Conservation (phyloP, 345 rosid genomes). For the Pistacia vera region DNA sequence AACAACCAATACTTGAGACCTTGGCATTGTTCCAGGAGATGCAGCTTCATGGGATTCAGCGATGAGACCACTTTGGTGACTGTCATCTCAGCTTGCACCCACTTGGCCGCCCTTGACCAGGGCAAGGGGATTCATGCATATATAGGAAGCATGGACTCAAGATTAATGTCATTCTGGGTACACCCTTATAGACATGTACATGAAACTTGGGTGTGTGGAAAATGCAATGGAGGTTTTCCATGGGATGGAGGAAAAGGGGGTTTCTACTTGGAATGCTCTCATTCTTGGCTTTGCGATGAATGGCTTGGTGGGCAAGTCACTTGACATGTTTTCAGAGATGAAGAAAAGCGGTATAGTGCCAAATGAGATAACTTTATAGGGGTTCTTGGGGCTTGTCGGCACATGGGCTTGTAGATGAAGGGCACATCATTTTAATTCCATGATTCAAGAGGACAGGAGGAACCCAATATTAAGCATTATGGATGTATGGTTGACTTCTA, state of each 20-base stretch:
- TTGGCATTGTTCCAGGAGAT: slow-evolving; percentile 48
- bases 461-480: slow-evolving; percentile 64
- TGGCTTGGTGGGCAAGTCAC: slow-evolving; percentile 46
- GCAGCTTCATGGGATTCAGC: slow-evolving; percentile 42
- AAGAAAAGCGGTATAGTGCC: slow-evolving; percentile 42
- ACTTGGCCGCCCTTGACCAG: slow-evolving; percentile 51
- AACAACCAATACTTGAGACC: slow-evolving; percentile 40
- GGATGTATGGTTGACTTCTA: slow-evolving; percentile 81
- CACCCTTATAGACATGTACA: slow-evolving; percentile 63
- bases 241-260: slow-evolving; percentile 44
- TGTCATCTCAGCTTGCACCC: slow-evolving; percentile 58
- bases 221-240: slow-evolving; percentile 51
- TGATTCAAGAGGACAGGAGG: slow-evolving; percentile 44
- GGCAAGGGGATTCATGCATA: slow-evolving; percentile 62
- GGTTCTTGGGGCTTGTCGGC: slow-evolving; percentile 63
- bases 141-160: slow-evolving; percentile 41
- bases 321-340: slow-evolving; percentile 47
- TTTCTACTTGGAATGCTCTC: slow-evolving; percentile 64
- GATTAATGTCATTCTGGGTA: slow-evolving; percentile 51
- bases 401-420: slow-evolving; percentile 63
- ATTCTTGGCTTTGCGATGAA: slow-evolving; percentile 63
- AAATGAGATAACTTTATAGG: slow-evolving; percentile 57
- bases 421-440: slow-evolving; percentile 44
- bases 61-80: slow-evolving; percentile 54
- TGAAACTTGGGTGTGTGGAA: slow-evolving; percentile 58